Base-by-base conservation (phyloP, 352 stramenopile species). In the Globisporangium lucens region DNA sequence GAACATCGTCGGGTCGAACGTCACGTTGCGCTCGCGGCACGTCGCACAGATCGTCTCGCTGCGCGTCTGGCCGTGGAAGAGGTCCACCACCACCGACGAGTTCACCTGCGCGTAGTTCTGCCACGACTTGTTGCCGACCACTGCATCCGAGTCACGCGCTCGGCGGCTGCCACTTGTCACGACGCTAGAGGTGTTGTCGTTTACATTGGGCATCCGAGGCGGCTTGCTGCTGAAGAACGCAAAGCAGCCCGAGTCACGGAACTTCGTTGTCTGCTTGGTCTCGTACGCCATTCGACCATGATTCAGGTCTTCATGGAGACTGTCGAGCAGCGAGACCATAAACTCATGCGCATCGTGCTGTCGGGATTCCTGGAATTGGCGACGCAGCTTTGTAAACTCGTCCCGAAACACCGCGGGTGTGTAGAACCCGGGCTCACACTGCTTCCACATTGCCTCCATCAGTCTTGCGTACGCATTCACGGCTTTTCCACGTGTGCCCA, bases 271-370 rank as follows among this genome's bases (percentile, higher is more conserved):
- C 24, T 46, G 41, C 43, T 59, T 57, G 4, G 41, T 55, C 29
- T 67, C 59, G 53, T 62, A 66, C 15, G 59, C 36, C 8, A 62
- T 33, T 35, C 57, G 57, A 7, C 66, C 66, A 52, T 58, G 70
- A 75, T 99, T 99, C 38, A 99, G 75, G 75, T 99, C 98, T 79
- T 99, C 98, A 77, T 99, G 98, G 2, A 99, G 74, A 65, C 97
- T 97, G 81, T 99, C 98, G 7, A 99, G 87, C 5, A 99, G 75
- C 53, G 97, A 98, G 35, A 95, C 90, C 78, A 98, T 98, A 56
- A 94, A 94, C 61, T 96, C 88, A 76, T 99, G 97, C 22, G 90
- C 91, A 64, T 99, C 98, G 64, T 99, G 97, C 74, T 99, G 98
- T 8, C 80, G 82, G 12, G 80, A 82, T 63, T 93, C 85, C 58